phyloP scores from a whole-genome alignment of 225 moss, liverwort and hornwort species.

The Polytrichum commune region DNA sequence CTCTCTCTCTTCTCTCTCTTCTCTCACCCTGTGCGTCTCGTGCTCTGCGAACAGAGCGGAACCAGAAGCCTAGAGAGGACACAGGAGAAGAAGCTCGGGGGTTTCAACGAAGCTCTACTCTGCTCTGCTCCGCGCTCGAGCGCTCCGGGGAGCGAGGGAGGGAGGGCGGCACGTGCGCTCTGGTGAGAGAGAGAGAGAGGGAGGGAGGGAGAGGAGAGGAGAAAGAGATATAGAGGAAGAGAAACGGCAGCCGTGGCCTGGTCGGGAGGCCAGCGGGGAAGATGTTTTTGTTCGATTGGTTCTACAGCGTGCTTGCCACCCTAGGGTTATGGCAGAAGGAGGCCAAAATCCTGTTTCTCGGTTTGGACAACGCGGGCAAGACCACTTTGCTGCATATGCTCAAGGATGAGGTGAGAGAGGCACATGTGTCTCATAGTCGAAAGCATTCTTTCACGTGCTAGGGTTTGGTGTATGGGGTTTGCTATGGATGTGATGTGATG shows the following conservation, averaged over 20 bases:
- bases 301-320: constrained; percentile 85
- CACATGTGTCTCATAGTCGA: too few species aligned
- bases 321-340: constrained; percentile 98
- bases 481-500: not conserved
- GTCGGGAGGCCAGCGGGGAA: constrained; percentile 20
- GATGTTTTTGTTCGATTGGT: constrained; percentile 94
- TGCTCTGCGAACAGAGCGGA: too few species aligned
- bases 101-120: too few species aligned
- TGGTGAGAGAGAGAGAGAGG: not conserved
- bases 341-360: constrained; percentile 95
- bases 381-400: constrained; percentile 94
- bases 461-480: not conserved
- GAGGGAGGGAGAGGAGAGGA: not conserved
- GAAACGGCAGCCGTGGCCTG: not conserved
- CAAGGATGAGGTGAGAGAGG: constrained; percentile 74
- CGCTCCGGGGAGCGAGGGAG: too few species aligned
- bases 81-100: too few species aligned
- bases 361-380: constrained; percentile 94
- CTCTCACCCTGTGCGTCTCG: too few species aligned
- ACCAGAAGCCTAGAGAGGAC: too few species aligned
- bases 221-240: too few species aligned
- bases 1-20: too few species aligned
- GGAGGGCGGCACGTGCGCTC: too few species aligned
- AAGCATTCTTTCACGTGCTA: too few species aligned
- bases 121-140: too few species aligned